Percentiles rank a stretch among this genome's conserved stretches.
Conservation (phyloP, 768 basidiomycete species). For the Mycena haematopus region DNA sequence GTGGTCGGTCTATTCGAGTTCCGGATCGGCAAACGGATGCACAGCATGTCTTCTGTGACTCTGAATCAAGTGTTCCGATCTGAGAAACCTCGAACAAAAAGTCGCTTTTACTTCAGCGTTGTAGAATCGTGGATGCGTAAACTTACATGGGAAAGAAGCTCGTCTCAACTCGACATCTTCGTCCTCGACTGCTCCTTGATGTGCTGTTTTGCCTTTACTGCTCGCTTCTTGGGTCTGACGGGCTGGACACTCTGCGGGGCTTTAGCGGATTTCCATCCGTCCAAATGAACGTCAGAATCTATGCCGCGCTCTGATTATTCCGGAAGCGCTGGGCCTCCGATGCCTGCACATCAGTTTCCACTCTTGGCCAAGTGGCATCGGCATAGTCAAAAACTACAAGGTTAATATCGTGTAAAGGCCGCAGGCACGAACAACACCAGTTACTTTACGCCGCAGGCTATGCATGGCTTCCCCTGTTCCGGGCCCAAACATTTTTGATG, state of each 20-base stretch:
- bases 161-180: too few species aligned
- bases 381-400: constrained; percentile 21
- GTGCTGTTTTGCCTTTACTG: too few species aligned
- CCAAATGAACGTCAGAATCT: constrained; percentile 1
- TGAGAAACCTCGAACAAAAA: too few species aligned
- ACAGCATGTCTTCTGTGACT: too few species aligned
- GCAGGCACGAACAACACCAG: constrained; percentile 25
- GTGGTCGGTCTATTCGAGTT: too few species aligned
- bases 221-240: too few species aligned
- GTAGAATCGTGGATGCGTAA: too few species aligned
- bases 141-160: too few species aligned
- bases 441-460: constrained; percentile 13
- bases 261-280: constrained; percentile 11
- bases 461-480: constrained; percentile 13
- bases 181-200: too few species aligned
- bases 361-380: constrained; percentile 21
- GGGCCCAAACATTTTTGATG: background rate
- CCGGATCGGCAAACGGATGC: too few species aligned
- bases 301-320: background rate
- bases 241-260: constrained; percentile 1
- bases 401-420: constrained; percentile 21
- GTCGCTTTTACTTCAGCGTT: too few species aligned
- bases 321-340: background rate
- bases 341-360: constrained; percentile 2
- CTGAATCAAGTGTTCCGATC: too few species aligned